phyloP scores from a whole-genome alignment of 2,329 filamentous ascomycete genomes.

The Cordyceps fumosorosea region DNA sequence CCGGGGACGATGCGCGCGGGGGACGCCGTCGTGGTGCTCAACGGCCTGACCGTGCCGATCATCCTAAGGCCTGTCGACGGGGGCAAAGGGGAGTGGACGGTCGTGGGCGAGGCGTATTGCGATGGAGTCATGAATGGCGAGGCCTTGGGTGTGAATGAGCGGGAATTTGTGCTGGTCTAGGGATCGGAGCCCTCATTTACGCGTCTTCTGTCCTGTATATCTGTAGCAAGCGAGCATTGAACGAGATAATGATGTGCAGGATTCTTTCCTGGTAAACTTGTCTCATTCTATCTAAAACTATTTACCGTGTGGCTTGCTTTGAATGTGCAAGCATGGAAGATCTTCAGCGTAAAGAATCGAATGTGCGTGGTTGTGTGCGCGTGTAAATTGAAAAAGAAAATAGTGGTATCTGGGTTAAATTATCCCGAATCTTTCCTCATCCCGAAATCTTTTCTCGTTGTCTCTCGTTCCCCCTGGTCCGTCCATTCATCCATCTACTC shows the following conservation, averaged over 20 bases:
- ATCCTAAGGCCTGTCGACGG: slow-evolving; percentile 17
- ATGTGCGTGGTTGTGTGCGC: not conserved
- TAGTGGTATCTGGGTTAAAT: slow-evolving; percentile 10
- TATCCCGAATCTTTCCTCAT: not conserved
- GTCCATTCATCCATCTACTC: slow-evolving; percentile 8
- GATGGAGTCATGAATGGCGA: slow-evolving; percentile 30
- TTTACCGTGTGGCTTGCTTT: not conserved
- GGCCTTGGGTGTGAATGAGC: slow-evolving; percentile 14
- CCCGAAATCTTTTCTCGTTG: no score
- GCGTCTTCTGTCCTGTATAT: no score
- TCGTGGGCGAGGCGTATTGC: slow-evolving; percentile 27
- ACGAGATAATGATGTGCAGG: not conserved
- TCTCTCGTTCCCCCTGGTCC: slow-evolving; percentile 8
- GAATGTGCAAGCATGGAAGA: not conserved
- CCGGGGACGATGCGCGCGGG: slow-evolving; percentile 19
- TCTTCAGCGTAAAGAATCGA: not conserved
- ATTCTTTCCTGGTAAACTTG: not conserved
- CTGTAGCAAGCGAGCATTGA: not conserved
- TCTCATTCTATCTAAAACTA: not conserved
- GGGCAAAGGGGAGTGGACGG: slow-evolving; percentile 17
- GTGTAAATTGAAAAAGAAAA: slow-evolving; percentile 8
- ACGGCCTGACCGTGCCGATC: slow-evolving; percentile 24
- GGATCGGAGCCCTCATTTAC: not conserved
- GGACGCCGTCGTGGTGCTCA: slow-evolving; percentile 23
- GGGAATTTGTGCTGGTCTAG: slow-evolving; percentile 3